phyloP scores from a whole-genome alignment of 2,329 filamentous ascomycete species.

The Fusarium beomiforme region DNA sequence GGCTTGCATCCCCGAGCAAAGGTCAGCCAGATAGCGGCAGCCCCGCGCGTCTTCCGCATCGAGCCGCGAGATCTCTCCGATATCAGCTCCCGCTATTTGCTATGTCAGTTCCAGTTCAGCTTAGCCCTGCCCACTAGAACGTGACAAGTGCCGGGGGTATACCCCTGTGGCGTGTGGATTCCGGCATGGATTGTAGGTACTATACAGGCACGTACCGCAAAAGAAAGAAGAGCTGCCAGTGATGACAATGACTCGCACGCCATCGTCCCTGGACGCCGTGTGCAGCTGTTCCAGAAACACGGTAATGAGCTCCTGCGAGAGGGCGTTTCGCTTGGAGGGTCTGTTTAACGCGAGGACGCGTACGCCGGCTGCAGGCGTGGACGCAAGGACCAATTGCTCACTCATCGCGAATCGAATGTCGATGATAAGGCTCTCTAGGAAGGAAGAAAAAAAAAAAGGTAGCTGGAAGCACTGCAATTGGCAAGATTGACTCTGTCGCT shows the following conservation, averaged over 20 bases:
- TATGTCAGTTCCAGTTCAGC: constrained; percentile 17
- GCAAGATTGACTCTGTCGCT: constrained; percentile 1
- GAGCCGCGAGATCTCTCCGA: constrained; percentile 49
- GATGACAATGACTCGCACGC: constrained; percentile 51
- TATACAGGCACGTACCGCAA: constrained; percentile 47
- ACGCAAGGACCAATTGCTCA: constrained; percentile 38
- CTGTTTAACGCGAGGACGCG: constrained; percentile 62
- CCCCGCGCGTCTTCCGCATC: constrained; percentile 47
- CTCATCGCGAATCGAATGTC: constrained; percentile 11
- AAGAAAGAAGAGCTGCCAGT: constrained; percentile 51
- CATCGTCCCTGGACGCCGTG: constrained; percentile 37
- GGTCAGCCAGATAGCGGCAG: constrained; percentile 53
- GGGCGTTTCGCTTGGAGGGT: constrained; percentile 66
- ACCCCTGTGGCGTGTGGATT: not conserved
- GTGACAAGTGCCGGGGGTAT: constrained; percentile 13
- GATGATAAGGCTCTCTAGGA: not conserved
- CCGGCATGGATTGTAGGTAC: not conserved
- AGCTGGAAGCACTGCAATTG: constrained; percentile 1
- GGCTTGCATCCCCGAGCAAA: constrained; percentile 49
- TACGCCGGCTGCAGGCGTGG: constrained; percentile 49
- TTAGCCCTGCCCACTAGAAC: constrained; percentile 1
- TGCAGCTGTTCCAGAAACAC: constrained; percentile 50
- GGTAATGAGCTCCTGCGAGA: constrained; percentile 61
- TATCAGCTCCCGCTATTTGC: constrained; percentile 48
- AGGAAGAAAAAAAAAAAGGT: not conserved